Conservation (phyloP, 1,284 basidiomycete genomes). For the Ganoderma lucidum region DNA sequence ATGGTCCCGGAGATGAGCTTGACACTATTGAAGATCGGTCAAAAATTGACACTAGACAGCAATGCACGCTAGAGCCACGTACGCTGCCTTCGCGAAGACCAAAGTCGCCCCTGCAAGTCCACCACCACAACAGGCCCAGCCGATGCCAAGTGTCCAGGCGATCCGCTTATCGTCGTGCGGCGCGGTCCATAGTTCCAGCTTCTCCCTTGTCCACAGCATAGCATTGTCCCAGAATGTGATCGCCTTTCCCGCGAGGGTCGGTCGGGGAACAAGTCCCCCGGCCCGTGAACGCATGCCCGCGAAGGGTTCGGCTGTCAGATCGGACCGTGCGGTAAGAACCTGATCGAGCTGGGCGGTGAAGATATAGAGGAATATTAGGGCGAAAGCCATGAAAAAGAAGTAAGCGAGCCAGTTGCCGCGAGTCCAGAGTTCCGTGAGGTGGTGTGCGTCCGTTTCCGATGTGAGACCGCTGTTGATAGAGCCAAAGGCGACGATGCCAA, state of each 20-base stretch:
- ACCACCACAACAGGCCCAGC: slow-evolving; percentile 92
- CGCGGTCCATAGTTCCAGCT: slow-evolving; percentile 79
- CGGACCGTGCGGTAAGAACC: slow-evolving; percentile 69
- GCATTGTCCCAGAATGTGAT: slow-evolving; percentile 51
- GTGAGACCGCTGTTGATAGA: slow-evolving; percentile 82
- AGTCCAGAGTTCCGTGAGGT: slow-evolving; percentile 84
- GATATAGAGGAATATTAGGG: slow-evolving; percentile 72
- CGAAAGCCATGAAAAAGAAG: slow-evolving; percentile 80
- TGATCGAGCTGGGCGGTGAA: slow-evolving; percentile 73
- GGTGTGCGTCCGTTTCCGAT: slow-evolving; percentile 71
- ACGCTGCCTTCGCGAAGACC: slow-evolving; percentile 92
- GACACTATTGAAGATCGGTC: slow-evolving; percentile 55
- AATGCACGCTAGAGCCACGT: slow-evolving; percentile 43
- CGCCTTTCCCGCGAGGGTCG: slow-evolving; percentile 42
- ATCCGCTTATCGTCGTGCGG: slow-evolving; percentile 84
- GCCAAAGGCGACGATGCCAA: slow-evolving; percentile 87
- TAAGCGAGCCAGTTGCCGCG: slow-evolving; percentile 88
- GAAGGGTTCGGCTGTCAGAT: slow-evolving; percentile 67
- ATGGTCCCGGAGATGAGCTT: slow-evolving; percentile 79
- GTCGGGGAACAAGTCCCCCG: slow-evolving; percentile 34
- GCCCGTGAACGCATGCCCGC: slow-evolving; percentile 48
- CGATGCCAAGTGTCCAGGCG: slow-evolving; percentile 89
- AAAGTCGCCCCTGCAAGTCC: slow-evolving; percentile 88
- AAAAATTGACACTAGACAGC: slow-evolving; percentile 17
- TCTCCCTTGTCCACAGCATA: slow-evolving; percentile 64